phyloP scores from a whole-genome alignment of 495 filamentous ascomycete genomes.

The Penicillium arizonense region DNA sequence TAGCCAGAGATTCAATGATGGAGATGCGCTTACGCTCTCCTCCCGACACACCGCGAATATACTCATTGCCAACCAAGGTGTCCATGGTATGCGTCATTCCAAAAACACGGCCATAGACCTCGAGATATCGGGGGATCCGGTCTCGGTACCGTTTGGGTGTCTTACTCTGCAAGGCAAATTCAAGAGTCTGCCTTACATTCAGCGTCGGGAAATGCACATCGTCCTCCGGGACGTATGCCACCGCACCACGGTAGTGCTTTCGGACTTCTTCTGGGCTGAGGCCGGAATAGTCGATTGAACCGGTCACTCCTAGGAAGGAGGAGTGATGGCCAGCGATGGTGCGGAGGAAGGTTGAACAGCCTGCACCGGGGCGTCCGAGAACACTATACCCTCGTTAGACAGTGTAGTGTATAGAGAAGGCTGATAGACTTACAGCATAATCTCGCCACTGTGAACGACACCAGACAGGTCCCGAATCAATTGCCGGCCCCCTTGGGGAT shows the following conservation, averaged over 20 bases:
- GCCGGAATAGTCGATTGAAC: slow-evolving; percentile 76
- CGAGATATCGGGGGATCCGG: slow-evolving; percentile 62
- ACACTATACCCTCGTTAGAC: slow-evolving; percentile 41
- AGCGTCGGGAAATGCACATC: slow-evolving; percentile 80
- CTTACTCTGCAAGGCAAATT: slow-evolving; percentile 78
- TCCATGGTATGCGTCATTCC: slow-evolving; percentile 79
- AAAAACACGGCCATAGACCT: slow-evolving; percentile 76
- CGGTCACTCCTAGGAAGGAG: slow-evolving; percentile 75
- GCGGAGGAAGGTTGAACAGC: slow-evolving; percentile 87
- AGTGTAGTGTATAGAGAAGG: neutral
- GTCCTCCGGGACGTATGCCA: slow-evolving; percentile 80
- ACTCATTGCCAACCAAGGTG: slow-evolving; percentile 80
- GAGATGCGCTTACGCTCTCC: slow-evolving; percentile 72
- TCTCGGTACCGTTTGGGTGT: slow-evolving; percentile 68
- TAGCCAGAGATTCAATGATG: slow-evolving; percentile 58
- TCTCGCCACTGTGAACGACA: slow-evolving; percentile 67
- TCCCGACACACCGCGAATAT: slow-evolving; percentile 82
- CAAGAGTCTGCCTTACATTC: slow-evolving; percentile 79
- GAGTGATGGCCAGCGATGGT: slow-evolving; percentile 75
- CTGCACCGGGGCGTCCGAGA: slow-evolving; percentile 78
- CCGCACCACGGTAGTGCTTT: slow-evolving; percentile 71
- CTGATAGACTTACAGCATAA: slow-evolving; percentile 53
- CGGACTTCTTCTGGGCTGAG: slow-evolving; percentile 59
- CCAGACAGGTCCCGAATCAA: slow-evolving; percentile 62
- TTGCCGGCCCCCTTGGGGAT: slow-evolving; percentile 29